Conservation (phyloP, 140 eudicot genomes). For the Flaveria floridana region DNA sequence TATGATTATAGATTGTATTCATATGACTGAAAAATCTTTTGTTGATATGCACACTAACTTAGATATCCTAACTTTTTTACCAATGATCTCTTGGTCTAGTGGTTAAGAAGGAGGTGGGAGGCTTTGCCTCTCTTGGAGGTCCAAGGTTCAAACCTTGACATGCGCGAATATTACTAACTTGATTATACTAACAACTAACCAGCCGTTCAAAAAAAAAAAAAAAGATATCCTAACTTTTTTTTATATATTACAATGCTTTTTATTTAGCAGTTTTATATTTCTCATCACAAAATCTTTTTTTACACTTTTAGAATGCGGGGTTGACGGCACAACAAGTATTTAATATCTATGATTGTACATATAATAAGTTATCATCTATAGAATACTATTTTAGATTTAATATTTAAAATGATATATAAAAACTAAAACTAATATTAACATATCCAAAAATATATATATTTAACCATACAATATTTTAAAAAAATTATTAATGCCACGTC, state of each 20-base stretch:
- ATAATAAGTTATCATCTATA: too few relatives aligned
- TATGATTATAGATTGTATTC: background rate
- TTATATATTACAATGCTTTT: background rate
- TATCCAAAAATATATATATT: background rate
- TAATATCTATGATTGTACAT: background rate
- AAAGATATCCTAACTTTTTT: background rate
- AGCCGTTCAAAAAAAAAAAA: too few relatives aligned
- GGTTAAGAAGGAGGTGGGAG: too few relatives aligned
- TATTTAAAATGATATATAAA: background rate
- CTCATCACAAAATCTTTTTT: background rate
- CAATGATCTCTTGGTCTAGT: too few relatives aligned
- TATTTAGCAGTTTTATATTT: background rate
- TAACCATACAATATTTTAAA: background rate
- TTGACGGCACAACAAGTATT: background rate
- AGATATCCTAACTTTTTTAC: background rate
- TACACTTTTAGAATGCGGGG: background rate
- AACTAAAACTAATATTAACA: background rate
- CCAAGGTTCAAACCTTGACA: too few relatives aligned
- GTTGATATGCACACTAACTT: constrained; percentile 4
- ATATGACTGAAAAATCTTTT: constrained; percentile 1
- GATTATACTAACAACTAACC: too few relatives aligned
- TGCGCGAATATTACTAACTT: too few relatives aligned
- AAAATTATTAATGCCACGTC: constrained; percentile 18
- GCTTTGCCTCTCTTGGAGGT: too few relatives aligned
- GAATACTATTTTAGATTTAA: background rate